A percentile compares a stretch with the other conserved stretches of the same genome.
Conservation (phyloP, 2,329 filamentous ascomycete species). For the Alternaria gansuensis region DNA sequence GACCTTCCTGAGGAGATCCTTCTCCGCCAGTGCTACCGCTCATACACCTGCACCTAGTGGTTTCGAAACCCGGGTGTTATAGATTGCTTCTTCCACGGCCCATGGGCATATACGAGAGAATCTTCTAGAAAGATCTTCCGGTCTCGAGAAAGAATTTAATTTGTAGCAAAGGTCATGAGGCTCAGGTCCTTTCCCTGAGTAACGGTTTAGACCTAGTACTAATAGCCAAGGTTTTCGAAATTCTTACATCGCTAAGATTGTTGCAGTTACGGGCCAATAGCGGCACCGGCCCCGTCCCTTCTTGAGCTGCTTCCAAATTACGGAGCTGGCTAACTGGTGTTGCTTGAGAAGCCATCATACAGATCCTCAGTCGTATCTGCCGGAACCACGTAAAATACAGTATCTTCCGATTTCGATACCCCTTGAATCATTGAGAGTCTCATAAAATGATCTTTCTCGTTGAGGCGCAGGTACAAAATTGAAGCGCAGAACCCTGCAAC, state of each 20-base stretch:
- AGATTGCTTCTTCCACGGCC: conserved; percentile 31
- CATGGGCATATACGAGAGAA: conserved; percentile 24
- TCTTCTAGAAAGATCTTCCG: conserved; percentile 37
- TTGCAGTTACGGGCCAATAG: not conserved
- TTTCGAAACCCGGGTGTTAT: conserved; percentile 32
- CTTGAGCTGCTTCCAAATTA: not conserved
- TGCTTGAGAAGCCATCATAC: not conserved
- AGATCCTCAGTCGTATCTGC: not conserved
- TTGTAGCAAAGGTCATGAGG: conserved; percentile 33
- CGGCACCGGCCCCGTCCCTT: not conserved
- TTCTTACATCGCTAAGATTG: conserved; percentile 14
- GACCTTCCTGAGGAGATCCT: conserved; percentile 1
- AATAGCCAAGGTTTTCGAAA: conserved; percentile 5
- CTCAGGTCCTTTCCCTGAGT: conserved; percentile 24
- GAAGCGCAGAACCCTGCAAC: conserved; percentile 16
- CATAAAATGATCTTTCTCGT: conserved; percentile 13
- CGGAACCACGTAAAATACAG: not conserved
- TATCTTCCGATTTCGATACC: not conserved
- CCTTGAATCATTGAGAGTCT: conserved; percentile 11
- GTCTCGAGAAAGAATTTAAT: conserved; percentile 32
- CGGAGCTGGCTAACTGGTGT: not conserved
- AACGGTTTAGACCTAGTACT: not conserved
- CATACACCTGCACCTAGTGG: conserved; percentile 20
- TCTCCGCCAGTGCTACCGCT: conserved; percentile 9
- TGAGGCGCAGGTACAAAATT: conserved; percentile 22